Conservation (phyloP, 495 filamentous ascomycete genomes). For the Chaetomium tenue region DNA sequence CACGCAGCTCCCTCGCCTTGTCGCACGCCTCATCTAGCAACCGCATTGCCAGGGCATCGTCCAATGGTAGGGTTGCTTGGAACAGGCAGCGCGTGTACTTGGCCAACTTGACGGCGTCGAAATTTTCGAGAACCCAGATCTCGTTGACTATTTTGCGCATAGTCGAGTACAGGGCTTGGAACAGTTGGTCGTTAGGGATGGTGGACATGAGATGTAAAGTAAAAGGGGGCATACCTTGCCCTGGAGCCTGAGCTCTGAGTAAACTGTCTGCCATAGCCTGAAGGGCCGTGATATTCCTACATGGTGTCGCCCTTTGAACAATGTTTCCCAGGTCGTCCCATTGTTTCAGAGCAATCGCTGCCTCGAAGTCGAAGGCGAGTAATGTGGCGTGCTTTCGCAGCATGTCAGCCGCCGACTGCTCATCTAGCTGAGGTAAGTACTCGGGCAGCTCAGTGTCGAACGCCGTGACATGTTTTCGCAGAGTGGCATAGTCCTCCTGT, state of each 20-base stretch:
- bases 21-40: constrained; percentile 57
- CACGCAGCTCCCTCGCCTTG: constrained; percentile 45
- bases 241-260: constrained; percentile 54
- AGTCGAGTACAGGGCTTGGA: constrained; percentile 44
- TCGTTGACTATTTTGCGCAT: constrained; percentile 62
- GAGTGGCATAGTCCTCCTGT: constrained; percentile 58
- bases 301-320: constrained; percentile 52
- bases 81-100: constrained; percentile 74
- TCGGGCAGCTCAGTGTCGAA: constrained; percentile 51
- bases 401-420: constrained; percentile 52
- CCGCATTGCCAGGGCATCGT: constrained; percentile 48
- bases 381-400: constrained; percentile 60
- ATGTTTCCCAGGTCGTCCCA: constrained; percentile 66
- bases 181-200: constrained; percentile 1
- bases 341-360: constrained; percentile 59
- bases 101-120: constrained; percentile 56
- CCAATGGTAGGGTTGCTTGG: constrained; percentile 55
- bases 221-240: constrained; percentile 36
- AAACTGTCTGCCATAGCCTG: constrained; percentile 61
- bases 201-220: neutral
- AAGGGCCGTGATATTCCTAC: constrained; percentile 40
- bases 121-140: constrained; percentile 54
- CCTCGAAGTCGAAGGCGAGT: constrained; percentile 73
- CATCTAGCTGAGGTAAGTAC: constrained; percentile 42
- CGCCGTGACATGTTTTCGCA: constrained; percentile 54